phyloP scores from a whole-genome alignment of 176 grass and related monocot genomes.

The Cymbopogon citratus region DNA sequence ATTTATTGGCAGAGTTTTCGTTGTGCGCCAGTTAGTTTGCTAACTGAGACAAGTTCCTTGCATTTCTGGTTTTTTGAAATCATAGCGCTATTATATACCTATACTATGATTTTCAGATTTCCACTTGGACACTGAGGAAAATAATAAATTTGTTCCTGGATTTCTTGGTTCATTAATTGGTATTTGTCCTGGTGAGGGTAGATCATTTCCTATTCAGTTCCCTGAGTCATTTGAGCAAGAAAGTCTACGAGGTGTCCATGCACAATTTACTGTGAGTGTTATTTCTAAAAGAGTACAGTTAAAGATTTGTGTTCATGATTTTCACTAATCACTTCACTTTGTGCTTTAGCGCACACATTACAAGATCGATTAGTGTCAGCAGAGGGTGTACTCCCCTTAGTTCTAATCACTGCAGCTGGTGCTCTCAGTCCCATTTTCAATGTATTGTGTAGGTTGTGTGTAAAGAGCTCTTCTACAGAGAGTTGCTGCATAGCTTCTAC shows the following conservation, averaged over 20 bases:
- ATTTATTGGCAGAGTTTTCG: neutral
- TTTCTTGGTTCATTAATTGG: slow-evolving; percentile 91
- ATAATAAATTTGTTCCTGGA: slow-evolving; percentile 65
- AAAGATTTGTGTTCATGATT: neutral
- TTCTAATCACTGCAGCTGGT: neutral
- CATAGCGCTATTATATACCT: neutral
- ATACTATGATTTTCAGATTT: slow-evolving; percentile 53
- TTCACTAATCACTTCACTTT: slow-evolving; percentile 2
- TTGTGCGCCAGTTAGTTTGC: neutral
- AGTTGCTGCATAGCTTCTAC: slow-evolving; percentile 71
- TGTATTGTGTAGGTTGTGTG: slow-evolving; percentile 74
- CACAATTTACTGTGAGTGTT: slow-evolving; percentile 83
- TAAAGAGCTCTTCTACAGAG: slow-evolving; percentile 95
- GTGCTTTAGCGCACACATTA: neutral
- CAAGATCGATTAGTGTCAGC: neutral
- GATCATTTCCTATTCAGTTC: slow-evolving; percentile 87
- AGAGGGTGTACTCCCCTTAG: neutral
- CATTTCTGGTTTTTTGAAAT: slow-evolving; percentile 13
- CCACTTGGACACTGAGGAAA: slow-evolving; percentile 95
- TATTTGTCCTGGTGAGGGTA: slow-evolving; percentile 74
- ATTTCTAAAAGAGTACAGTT: slow-evolving; percentile 19
- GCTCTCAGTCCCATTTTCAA: slow-evolving; percentile 11
- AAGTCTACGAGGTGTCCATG: slow-evolving; percentile 60
- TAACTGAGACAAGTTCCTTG: neutral
- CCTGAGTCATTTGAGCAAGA: slow-evolving; percentile 84